Conservation (phyloP, 805 yeast species). For the Candida gorgasii region DNA sequence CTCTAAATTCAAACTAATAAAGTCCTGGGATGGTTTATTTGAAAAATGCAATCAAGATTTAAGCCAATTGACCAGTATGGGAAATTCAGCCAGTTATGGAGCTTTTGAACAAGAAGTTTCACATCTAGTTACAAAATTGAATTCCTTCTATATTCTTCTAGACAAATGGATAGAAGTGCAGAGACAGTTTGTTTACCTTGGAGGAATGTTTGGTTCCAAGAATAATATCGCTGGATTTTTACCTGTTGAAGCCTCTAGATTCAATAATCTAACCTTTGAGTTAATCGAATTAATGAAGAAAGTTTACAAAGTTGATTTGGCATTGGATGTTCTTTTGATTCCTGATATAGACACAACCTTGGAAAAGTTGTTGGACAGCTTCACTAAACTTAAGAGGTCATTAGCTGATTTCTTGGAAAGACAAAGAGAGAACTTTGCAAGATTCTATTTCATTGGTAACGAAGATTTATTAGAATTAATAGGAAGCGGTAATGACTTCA, state of each 20-base stretch:
- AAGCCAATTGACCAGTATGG: slow-evolving; percentile 66
- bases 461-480: slow-evolving; percentile 84
- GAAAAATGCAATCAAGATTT: slow-evolving; percentile 61
- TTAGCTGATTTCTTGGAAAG: slow-evolving; percentile 76
- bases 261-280: slow-evolving; percentile 62
- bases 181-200: slow-evolving; percentile 83
- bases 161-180: slow-evolving; percentile 84
- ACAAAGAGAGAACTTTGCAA: slow-evolving; percentile 74
- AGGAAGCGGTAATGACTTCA: slow-evolving; percentile 57
- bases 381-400: slow-evolving; percentile 60
- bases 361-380: slow-evolving; percentile 53
- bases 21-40: slow-evolving; percentile 66
- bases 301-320: slow-evolving; percentile 48
- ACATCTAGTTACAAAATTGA: slow-evolving; percentile 59
- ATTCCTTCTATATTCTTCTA: slow-evolving; percentile 49
- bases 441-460: slow-evolving; percentile 87
- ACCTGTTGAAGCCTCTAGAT: slow-evolving; percentile 70
- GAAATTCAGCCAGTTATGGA: slow-evolving; percentile 59
- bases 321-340: slow-evolving; percentile 55
- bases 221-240: slow-evolving; percentile 62
- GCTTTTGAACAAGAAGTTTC: slow-evolving; percentile 60
- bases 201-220: slow-evolving; percentile 65
- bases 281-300: slow-evolving; percentile 52
- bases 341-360: slow-evolving; percentile 50
- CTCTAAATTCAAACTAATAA: slow-evolving; percentile 55